Conservation (phyloP, 192 early-diverging fungal genomes). For the Umbelopsis vinacea region DNA sequence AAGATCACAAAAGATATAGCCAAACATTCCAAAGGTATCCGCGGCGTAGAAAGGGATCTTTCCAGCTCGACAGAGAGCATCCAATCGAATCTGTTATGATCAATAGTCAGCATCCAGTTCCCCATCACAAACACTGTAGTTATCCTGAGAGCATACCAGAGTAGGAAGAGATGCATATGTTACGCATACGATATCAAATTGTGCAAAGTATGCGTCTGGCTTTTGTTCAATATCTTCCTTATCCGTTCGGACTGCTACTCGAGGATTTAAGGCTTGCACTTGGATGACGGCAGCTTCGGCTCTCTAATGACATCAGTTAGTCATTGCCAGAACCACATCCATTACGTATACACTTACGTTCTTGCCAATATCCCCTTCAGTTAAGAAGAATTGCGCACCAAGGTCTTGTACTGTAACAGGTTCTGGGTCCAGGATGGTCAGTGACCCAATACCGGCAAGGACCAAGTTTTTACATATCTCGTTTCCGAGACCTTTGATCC, state of each 20-base stretch:
- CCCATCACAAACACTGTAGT: not conserved
- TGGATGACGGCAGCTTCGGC: slow-evolving; percentile 66
- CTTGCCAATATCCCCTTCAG: slow-evolving; percentile 65
- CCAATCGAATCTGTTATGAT: slow-evolving; percentile 51
- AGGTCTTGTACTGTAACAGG: slow-evolving; percentile 66
- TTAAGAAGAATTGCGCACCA: slow-evolving; percentile 76
- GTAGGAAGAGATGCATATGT: slow-evolving; percentile 42
- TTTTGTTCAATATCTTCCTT: slow-evolving; percentile 45
- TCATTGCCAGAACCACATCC: slow-evolving; percentile 13
- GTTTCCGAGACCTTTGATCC: slow-evolving; percentile 74
- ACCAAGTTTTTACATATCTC: slow-evolving; percentile 95
- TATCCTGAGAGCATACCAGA: not conserved
- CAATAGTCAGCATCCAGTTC: not conserved
- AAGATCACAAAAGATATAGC: slow-evolving; percentile 90
- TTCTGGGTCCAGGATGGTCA: slow-evolving; percentile 72
- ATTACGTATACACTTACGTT: slow-evolving; percentile 57
- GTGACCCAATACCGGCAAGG: slow-evolving; percentile 79
- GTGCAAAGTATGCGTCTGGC: slow-evolving; percentile 54
- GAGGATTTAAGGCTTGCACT: slow-evolving; percentile 80
- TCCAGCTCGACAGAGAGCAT: slow-evolving; percentile 62
- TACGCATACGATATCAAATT: slow-evolving; percentile 74
- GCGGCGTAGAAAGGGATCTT: slow-evolving; percentile 70
- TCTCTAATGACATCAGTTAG: slow-evolving; percentile 46
- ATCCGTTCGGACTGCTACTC: slow-evolving; percentile 69
- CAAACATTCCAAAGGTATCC: slow-evolving; percentile 72